Percentiles rank a stretch among this genome's conserved stretches.
phyloP scores from a whole-genome alignment of 495 filamentous ascomycete species.

The Recurvomyces mirabilis region DNA sequence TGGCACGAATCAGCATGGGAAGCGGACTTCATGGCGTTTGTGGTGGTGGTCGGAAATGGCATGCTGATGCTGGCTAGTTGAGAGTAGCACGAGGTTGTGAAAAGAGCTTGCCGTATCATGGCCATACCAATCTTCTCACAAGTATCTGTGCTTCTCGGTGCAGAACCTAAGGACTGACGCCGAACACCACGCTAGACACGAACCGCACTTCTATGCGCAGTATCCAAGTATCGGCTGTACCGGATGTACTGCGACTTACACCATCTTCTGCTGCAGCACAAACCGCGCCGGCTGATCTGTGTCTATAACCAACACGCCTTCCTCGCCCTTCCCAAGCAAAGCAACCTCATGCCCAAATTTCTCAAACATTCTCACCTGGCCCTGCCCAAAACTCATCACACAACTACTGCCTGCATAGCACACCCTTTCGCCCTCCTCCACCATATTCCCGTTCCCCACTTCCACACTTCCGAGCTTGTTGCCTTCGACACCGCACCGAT shows the following conservation, averaged over 20 bases:
- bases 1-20: no score
- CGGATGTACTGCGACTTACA: not conserved
- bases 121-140: no score
- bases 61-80: no score
- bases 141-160: no score
- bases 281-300: conserved; percentile 29
- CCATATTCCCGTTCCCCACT: conserved; percentile 36
- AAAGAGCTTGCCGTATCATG: no score
- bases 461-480: conserved; percentile 16
- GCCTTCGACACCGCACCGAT: conserved; percentile 50
- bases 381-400: conserved; percentile 61
- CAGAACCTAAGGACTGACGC: no score
- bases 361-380: conserved; percentile 57
- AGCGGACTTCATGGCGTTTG: no score
- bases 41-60: no score
- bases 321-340: conserved; percentile 52
- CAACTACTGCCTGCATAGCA: conserved; percentile 79
- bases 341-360: conserved; percentile 51
- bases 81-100: no score
- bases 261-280: conserved; percentile 1
- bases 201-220: not conserved
- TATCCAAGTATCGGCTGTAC: not conserved
- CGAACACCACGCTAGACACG: not conserved
- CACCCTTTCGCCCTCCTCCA: conserved; percentile 42
- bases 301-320: conserved; percentile 55